Base-by-base conservation (phyloP, 2,329 filamentous ascomycete genomes). In the Hymenoscyphus scutula region DNA sequence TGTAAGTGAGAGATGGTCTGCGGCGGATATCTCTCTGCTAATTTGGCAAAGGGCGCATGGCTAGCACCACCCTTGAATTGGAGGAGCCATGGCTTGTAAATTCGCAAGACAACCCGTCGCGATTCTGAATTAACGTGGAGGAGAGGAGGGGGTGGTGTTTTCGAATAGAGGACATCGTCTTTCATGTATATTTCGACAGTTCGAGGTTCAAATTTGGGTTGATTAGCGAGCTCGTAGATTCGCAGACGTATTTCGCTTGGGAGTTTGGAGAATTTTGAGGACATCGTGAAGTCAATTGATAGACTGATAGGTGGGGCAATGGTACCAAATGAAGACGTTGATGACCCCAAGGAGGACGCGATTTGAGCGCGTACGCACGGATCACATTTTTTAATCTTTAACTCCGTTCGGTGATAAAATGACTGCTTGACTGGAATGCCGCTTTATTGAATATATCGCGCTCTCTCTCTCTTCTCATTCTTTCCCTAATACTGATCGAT, bases 81-180 rank as follows among this genome's bases (percentile, higher is more conserved):
- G 3, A 59, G 58, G 2, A 62, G 53, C 65, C 65, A 67, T 32
- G 65, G 65, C 27, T 64, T 67, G 30, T 65, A 67, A 10, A 58
- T 15, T 25, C 58, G 63, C 53, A 66, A 37, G 13, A 51, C 32
- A 10, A 62, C 64, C 15, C 63, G 51, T 56, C 64, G 58, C 0
- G 64, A 67, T 45, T 64, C 51, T 38, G 56, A 61, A 58, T 60
- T 62, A 45, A 65, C 67, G 19, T 67, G 64, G 17, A 67, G 57
- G 5, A 69, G 51, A 1, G 64, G 27, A 19, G 66, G 63, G 34
- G 66, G 65, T 27, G 38, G 53, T 8, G 56, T 59, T 29, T 60
- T 61, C 11, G 64, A 62, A 53, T 62, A 62, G 27, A 65, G 62
- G 48, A 58, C n/a, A 17, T 56, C 59, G 1, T 54, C 32, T 56